Evolutionary conservation across 352 stramenopile species (phyloP), one percentile per base, ranked within the genome.

Genomic region (Phytophthora capsici): DNA sequence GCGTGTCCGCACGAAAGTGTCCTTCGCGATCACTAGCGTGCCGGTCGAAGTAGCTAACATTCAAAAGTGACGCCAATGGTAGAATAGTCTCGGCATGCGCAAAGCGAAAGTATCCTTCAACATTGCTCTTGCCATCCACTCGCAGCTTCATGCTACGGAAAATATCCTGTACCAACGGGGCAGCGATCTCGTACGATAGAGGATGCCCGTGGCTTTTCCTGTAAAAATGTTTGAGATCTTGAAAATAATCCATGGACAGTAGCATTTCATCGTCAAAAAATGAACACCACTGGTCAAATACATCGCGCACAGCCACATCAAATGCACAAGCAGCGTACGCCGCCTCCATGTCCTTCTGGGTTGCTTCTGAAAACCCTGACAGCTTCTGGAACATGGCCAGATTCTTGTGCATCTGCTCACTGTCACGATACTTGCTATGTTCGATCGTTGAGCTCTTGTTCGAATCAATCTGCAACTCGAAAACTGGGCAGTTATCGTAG

Each of bases 161-260:
- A 25, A 95, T 76, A 36, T 90, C 72, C 37, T 88, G 82, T 43
- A 95, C 61, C 25, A 95, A 57, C 34, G 86, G 86, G 23, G 86
- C 56, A 5, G 86, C 86, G 47, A 95, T 93, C 66, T 89, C 84
- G 28, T 81, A 86, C 4, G 86, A 84, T 14, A 95, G 47, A 3
- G 81, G 66, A 57, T 92, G 72, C 5, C 86, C 86, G 45, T 93
- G 82, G 56, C 86, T 88, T 59, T 95, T 95, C 36, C 80, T 80
- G 81, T 95, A 95, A 30, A 93, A 95, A 43, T 93, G 79, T 55
- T 95, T 95, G 41, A 95, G 80, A 55, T 95, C 87, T 57, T 95
- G 82, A 62, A 87, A 92, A 30, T 93, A 95, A 60, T 95, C 87
- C 80, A 95, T 89, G 1, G 82, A 82, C n/a, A 80, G 54, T 19